Evolutionary conservation across 805 yeast genomes (phyloP).

Genomic region (Komagataella pastoris): DNA sequence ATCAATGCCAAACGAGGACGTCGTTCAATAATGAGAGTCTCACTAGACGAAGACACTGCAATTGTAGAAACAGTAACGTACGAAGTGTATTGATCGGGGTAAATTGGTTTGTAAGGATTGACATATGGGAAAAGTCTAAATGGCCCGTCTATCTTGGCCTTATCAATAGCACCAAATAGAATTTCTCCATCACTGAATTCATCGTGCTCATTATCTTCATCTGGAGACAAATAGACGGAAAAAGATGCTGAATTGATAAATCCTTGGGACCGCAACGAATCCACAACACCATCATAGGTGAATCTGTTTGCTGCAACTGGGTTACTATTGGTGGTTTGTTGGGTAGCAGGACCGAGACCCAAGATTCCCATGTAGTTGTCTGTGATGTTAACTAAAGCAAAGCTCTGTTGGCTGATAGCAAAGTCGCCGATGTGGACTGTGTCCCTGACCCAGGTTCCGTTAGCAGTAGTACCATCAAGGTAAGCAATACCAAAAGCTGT

Average conservation of each 20-base stretch:
- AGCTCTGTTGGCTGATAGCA: slow-evolving; percentile 34
- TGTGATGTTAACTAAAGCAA: slow-evolving; percentile 63
- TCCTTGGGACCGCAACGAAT: slow-evolving; percentile 43
- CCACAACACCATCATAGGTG: slow-evolving; percentile 55
- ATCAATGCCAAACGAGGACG: slow-evolving; percentile 1
- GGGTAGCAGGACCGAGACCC: slow-evolving; percentile 57
- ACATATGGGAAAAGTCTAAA: neutral
- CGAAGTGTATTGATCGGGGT: neutral
- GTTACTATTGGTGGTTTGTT: slow-evolving; percentile 39
- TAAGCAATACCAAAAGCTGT: slow-evolving; percentile 30
- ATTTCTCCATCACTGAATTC: slow-evolving; percentile 30
- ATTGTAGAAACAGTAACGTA: neutral
- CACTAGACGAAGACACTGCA: neutral
- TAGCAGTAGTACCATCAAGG: slow-evolving; percentile 34
- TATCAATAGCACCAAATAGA: slow-evolving; percentile 63
- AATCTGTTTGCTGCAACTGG: slow-evolving; percentile 9
- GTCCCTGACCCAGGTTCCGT: slow-evolving; percentile 53
- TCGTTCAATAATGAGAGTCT: neutral
- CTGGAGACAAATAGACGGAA: slow-evolving; percentile 44
- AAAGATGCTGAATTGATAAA: slow-evolving; percentile 40
- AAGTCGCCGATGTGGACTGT: slow-evolving; percentile 35
- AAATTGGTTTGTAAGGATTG: neutral
- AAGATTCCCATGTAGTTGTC: slow-evolving; percentile 58
- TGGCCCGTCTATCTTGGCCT: slow-evolving; percentile 23
- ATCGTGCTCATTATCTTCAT: slow-evolving; percentile 7